Percentiles rank a stretch among this genome's conserved stretches.
Evolutionary conservation across 2,329 filamentous ascomycete genomes (phyloP).

Genomic region (Alternaria sp.): DNA sequence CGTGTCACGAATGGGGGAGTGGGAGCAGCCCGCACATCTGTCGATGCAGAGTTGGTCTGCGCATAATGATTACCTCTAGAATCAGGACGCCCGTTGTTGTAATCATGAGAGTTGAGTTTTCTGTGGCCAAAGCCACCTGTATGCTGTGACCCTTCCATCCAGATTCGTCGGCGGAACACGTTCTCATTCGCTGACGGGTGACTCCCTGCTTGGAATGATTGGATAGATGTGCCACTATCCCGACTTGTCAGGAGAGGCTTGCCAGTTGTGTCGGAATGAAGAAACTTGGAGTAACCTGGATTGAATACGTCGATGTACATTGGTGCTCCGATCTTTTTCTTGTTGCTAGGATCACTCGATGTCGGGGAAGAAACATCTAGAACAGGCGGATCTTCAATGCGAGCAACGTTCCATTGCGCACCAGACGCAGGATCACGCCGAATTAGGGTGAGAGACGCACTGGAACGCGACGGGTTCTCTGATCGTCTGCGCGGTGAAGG

Average conservation of each 20-base stretch:
- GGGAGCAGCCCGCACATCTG: conserved; percentile 23
- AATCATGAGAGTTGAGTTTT: conserved; percentile 45
- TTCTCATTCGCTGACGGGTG: conserved; percentile 19
- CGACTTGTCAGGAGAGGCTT: conserved; percentile 23
- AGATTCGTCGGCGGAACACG: conserved; percentile 57
- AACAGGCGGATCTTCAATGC: conserved; percentile 57
- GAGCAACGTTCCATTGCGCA: conserved; percentile 62
- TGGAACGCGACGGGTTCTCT: conserved; percentile 21
- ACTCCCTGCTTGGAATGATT: conserved; percentile 14
- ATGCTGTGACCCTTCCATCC: conserved; percentile 57
- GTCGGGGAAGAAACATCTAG: conserved; percentile 56
- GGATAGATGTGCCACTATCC: conserved; percentile 26
- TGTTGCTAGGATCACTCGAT: conserved; percentile 37
- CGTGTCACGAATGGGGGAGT: conserved; percentile 31
- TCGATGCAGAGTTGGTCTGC: conserved; percentile 21
- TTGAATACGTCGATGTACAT: conserved; percentile 66
- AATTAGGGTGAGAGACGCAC: conserved; percentile 58
- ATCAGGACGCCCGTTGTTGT: conserved; percentile 29
- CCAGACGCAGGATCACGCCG: conserved; percentile 59
- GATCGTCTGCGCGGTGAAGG: conserved; percentile 33
- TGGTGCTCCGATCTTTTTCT: conserved; percentile 53
- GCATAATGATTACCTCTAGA: conserved; percentile 34
- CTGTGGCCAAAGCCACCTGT: conserved; percentile 53
- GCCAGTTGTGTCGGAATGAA: conserved; percentile 40
- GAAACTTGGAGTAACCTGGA: conserved; percentile 68